A percentile compares a stretch with the other conserved stretches of the same genome.
Evolutionary conservation across 352 stramenopile species (phyloP).

Genomic region (Pythium volutum): DNA sequence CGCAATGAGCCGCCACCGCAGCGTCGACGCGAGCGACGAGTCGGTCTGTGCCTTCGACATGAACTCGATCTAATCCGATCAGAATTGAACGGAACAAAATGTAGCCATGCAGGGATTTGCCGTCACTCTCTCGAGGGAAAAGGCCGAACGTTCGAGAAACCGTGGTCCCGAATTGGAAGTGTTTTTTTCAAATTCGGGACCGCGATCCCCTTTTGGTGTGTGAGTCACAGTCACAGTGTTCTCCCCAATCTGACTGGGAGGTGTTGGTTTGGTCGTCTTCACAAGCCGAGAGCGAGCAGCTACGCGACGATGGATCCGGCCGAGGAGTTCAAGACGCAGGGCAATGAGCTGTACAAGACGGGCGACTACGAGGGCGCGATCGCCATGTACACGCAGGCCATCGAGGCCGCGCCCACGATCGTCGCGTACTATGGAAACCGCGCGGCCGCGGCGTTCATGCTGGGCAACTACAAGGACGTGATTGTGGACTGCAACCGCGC

Average conservation of each 20-base stretch:
- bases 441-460: conserved; percentile 89
- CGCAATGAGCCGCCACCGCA: background rate
- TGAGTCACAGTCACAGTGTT: background rate
- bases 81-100: background rate
- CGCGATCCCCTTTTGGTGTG: background rate
- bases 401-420: conserved; percentile 80
- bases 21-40: conserved; percentile 20
- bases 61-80: conserved; percentile 23
- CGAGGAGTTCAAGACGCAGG: conserved; percentile 82
- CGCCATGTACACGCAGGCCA: conserved; percentile 89
- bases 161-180: conserved; percentile 3
- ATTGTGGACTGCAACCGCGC: conserved; percentile 89
- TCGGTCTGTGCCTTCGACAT: conserved; percentile 31
- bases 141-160: conserved; percentile 37
- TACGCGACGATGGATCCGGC: conserved; percentile 27
- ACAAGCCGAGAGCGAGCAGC: conserved; percentile 15
- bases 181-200: background rate
- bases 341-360: conserved; percentile 92
- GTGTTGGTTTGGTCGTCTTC: background rate
- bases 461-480: conserved; percentile 87
- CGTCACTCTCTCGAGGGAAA: conserved; percentile 17
- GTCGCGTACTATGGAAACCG: conserved; percentile 90
- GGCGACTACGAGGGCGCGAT: conserved; percentile 89
- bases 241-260: conserved; percentile 6
- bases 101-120: conserved; percentile 8